These are phyloP conservation scores for Epichloe baconii DNA, from an alignment of 2,329 filamentous ascomycete species.

Conservation along the genomic window DNA sequence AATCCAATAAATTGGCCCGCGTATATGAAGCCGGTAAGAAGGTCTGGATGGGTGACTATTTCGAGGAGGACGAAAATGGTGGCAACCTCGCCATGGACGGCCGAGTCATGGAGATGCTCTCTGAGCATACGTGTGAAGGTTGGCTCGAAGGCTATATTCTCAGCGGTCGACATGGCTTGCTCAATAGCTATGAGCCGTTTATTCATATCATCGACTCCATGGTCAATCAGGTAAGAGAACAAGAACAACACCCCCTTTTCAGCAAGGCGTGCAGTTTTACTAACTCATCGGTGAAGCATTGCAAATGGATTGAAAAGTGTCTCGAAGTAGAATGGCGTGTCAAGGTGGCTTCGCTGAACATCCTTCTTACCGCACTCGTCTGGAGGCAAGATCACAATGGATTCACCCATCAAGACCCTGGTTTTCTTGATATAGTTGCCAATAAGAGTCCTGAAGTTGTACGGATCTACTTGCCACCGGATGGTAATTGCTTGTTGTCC, in stretches of 20 bases:
- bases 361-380: conserved; percentile 64
- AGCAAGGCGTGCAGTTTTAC: not conserved
- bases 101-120: conserved; percentile 75
- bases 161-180: conserved; percentile 59
- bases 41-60: conserved; percentile 68
- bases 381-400: conserved; percentile 79
- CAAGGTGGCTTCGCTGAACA: conserved; percentile 64
- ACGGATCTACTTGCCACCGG: conserved; percentile 68
- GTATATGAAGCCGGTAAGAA: conserved; percentile 67
- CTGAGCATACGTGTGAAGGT: conserved; percentile 66
- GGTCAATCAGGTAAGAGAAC: conserved; percentile 52
- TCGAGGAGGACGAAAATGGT: conserved; percentile 62
- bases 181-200: conserved; percentile 75
- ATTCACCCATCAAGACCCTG: conserved; percentile 70
- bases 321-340: conserved; percentile 67
- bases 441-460: conserved; percentile 73
- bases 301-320: conserved; percentile 76
- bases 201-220: conserved; percentile 76
- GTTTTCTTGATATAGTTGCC: conserved; percentile 65
- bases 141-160: conserved; percentile 72
- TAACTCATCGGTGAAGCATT: conserved; percentile 37
- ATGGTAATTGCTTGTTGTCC: conserved; percentile 65
- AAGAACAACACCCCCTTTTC: not conserved
- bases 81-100: conserved; percentile 58
- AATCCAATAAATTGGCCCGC: conserved; percentile 63